Conservation (phyloP, 2,329 filamentous ascomycete species). For the Xylaria sp. region DNA sequence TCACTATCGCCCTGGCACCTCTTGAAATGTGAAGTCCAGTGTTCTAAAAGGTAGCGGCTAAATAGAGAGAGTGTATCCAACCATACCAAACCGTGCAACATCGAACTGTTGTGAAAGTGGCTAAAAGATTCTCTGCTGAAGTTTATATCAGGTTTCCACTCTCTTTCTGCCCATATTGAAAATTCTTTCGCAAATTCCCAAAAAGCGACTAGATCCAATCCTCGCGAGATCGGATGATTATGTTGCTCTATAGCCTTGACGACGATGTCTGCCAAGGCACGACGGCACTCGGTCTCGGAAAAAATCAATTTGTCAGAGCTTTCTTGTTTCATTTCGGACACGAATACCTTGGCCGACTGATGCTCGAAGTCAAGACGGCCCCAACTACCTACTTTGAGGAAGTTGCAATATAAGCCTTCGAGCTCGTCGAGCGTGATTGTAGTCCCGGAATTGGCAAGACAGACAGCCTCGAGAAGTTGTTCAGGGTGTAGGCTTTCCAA, state of each 20-base stretch:
- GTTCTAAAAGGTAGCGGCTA: background rate
- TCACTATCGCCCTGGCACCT: background rate
- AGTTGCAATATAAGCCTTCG: slow-evolving; percentile 11
- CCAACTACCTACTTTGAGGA: background rate
- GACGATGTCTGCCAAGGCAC: background rate
- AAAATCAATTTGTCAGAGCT: background rate
- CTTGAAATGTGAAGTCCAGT: background rate
- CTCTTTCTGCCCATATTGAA: too few species aligned
- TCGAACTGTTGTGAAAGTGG: background rate
- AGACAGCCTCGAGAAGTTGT: slow-evolving; percentile 12
- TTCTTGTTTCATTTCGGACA: slow-evolving; percentile 11
- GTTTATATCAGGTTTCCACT: too few species aligned
- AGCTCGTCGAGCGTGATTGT: background rate
- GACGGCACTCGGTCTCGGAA: background rate
- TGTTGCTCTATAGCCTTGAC: slow-evolving; percentile 8
- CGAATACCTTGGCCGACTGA: slow-evolving; percentile 11
- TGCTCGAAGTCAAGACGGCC: slow-evolving; percentile 5
- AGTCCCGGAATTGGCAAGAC: background rate
- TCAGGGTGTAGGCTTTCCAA: background rate
- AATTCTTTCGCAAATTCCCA: background rate
- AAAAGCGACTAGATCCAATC: background rate
- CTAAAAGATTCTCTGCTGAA: too few species aligned
- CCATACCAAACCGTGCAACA: too few species aligned
- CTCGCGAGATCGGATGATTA: slow-evolving; percentile 2
- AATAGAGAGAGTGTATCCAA: background rate